Evolutionary conservation across 1,284 basidiomycete species (phyloP).

Genomic region (Tilletia caries): DNA sequence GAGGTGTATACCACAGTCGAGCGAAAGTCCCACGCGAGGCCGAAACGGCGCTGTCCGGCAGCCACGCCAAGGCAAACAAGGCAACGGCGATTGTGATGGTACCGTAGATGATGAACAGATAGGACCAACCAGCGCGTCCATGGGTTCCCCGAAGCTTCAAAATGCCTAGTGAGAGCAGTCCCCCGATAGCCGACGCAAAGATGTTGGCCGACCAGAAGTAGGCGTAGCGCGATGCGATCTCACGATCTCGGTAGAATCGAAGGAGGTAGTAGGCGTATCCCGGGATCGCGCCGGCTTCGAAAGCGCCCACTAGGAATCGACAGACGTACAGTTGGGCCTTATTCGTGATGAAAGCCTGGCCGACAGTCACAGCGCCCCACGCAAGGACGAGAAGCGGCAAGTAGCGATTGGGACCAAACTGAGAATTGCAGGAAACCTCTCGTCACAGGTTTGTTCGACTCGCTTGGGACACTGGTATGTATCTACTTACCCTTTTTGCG

Average conservation of each 20-base stretch:
- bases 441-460: neutral
- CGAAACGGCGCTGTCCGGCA: neutral
- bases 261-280: neutral
- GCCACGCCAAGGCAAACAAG: neutral
- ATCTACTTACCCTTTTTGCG: neutral
- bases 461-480: too few species aligned
- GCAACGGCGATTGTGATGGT: neutral
- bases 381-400: neutral
- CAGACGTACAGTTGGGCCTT: neutral
- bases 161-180: neutral
- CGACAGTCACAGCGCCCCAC: neutral
- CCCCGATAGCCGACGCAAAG: neutral
- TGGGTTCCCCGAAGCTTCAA: neutral
- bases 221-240: neutral
- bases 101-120: neutral
- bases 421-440: too few species aligned
- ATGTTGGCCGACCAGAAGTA: neutral
- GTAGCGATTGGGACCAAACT: neutral
- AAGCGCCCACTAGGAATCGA: neutral
- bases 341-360: neutral
- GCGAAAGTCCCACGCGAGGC: neutral
- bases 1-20: neutral
- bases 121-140: neutral
- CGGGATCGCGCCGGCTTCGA: neutral
- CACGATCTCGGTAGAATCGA: neutral